Evolutionary conservation across 1,284 basidiomycete species (phyloP), one percentile per base, ranked within the genome.

Genomic region (Limonomyces culmigenus): DNA sequence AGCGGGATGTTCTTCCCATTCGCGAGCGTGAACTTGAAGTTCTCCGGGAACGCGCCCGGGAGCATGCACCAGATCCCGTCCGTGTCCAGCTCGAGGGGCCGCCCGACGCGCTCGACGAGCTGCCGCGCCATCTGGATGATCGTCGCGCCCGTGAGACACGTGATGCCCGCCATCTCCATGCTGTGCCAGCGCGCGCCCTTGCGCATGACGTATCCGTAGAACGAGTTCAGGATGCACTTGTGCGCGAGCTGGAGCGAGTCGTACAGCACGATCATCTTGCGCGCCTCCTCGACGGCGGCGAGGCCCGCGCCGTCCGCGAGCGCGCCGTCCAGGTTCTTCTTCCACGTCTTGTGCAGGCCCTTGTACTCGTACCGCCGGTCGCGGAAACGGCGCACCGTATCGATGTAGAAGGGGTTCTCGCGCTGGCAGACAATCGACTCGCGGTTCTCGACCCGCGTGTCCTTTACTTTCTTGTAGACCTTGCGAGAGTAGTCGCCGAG

Each of bases 51-150:
- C 10, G 88, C 74, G 6, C 89, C 89, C 4, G 95, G 95, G 17
- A 98, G 74, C 95, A 99, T 99, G 57, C 95, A 99, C 95, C 95
- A 98, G 47, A 99, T 99, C 48, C 95, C 95, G 56, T 99, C 95
- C 11, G 95, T 99, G 56, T 99, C 95, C 44, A 99, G 62, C 52
- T 99, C 95, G 37, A 99, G 74, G 1, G 95, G 95, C 14, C 95
- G 76, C 1, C 95, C 95, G 38, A 99, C 91, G 53, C 95, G 87
- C 48, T 98, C 95, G 18, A 99, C 95, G 12, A 95, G 67, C 43
- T 93, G 85, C 27, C 95, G 76, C n/a, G 95, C 95, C 89, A 98
- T 93, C 55, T 99, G 95, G 47, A 99, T 99, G 60, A 99, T 98
- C 3, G 76, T 88, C 4, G 95, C 92, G n/a, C 95, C 95, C 0